Evolutionary conservation across 1,284 basidiomycete genomes (phyloP), one percentile per base, ranked within the genome.

Genomic region (Tylopilus orsonianus): DNA sequence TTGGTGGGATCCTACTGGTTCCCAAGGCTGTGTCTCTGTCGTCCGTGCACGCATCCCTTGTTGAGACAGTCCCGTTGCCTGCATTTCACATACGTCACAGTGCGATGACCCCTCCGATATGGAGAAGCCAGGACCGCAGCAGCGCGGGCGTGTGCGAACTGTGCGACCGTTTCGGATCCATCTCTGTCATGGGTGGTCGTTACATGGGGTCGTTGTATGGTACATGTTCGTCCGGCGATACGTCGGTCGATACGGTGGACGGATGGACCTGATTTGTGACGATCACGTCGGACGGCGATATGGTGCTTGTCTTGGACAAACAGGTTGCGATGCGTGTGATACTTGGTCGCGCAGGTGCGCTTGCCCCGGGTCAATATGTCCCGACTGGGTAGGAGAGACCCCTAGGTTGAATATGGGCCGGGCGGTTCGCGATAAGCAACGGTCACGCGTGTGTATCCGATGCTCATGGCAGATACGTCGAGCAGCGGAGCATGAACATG

Each of bases 231-330:
- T 19, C 18, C 20, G 40, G 40, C 12, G 29, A 41, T 41, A 41
- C 14, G 40, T 2, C 29, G 27, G 29, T 20, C 19, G 18, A 23
- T 22, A 19, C n/a, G 29, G 13, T 30, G 18, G 9, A 8, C 16
- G 27, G 10, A 29, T 13, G 23, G 23, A 8, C 18, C 9, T 18
- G 14, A 29, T 13, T 30, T 40, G 26, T 6, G 44, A 45, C 22
- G 36, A 38, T 45, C 36, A 32, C 5, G 27, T 30, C 29, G 40
- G 35, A 23, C 40, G 27, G 40, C 20, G 29, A 41, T 41, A 41
- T 20, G 8, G 40, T 22, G 40, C 27, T 20, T 20, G 32, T 5
- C n/a, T 8, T 33, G 32, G 32, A 16, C 34, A 19, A 6, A 20
- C 14, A 8, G 32, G 13, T 16, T 18, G 40, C 40, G 27, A 41